Conservation (phyloP, 805 yeast genomes). For the Nematodospora valgi region DNA sequence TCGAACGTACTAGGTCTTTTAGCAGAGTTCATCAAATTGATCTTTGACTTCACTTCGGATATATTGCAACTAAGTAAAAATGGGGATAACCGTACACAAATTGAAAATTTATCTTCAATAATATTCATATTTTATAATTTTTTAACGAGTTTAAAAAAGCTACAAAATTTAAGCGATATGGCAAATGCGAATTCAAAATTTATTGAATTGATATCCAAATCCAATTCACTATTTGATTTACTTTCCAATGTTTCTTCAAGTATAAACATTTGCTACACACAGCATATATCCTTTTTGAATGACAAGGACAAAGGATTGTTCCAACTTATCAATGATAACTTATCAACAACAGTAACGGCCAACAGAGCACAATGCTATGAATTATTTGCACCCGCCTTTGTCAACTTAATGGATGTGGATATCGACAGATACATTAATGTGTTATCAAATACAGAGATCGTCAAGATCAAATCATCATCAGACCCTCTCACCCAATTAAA, state of each 20-base stretch:
- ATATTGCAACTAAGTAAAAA: slow-evolving; percentile 4
- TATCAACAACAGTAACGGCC: too few species aligned
- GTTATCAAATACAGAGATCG: slow-evolving; percentile 7
- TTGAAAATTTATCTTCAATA: slow-evolving; percentile 6
- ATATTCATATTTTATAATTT: slow-evolving; percentile 24
- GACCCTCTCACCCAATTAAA: slow-evolving; percentile 2
- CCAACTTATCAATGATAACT: background rate
- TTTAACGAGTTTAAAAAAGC: slow-evolving; percentile 19
- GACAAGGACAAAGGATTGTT: slow-evolving; percentile 2
- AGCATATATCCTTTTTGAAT: slow-evolving; percentile 2
- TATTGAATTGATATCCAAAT: slow-evolving; percentile 9
- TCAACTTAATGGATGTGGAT: slow-evolving; percentile 24
- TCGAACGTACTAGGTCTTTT: background rate
- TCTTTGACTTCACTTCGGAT: slow-evolving; percentile 7
- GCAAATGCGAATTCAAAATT: slow-evolving; percentile 15
- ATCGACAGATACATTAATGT: slow-evolving; percentile 24
- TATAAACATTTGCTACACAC: slow-evolving; percentile 6
- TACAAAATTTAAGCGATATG: slow-evolving; percentile 16
- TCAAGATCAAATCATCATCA: background rate
- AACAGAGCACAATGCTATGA: too few species aligned
- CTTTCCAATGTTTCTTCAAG: slow-evolving; percentile 7
- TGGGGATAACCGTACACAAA: too few species aligned
- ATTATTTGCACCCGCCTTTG: slow-evolving; percentile 19
- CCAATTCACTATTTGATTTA: slow-evolving; percentile 7
- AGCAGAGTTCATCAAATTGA: slow-evolving; percentile 3